These are phyloP conservation scores for Euphorbia schlechtendalii DNA, from an alignment of 441 rosid species.

Conservation along the genomic window DNA sequence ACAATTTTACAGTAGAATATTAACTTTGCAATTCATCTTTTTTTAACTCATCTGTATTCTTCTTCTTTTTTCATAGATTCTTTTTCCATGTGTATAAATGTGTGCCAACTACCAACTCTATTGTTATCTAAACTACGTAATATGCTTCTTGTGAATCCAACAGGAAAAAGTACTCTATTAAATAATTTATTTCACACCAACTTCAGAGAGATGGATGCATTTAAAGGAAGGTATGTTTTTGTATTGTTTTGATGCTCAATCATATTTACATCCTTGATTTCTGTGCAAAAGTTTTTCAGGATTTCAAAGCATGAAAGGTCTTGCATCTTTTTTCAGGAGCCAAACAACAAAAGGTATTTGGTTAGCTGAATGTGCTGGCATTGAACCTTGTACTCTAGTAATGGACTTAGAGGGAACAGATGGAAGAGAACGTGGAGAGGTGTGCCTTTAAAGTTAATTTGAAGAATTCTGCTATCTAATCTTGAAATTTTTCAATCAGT, in stretches of 20 bases:
- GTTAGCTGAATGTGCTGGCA: conserved; percentile 84
- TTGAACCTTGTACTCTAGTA: conserved; percentile 92
- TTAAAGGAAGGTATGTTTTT: conserved; percentile 74
- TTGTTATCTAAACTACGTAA: conserved; percentile 4
- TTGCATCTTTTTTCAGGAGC: conserved; percentile 47
- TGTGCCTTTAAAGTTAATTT: too few relatives aligned
- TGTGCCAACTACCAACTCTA: neutral
- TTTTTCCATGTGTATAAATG: too few relatives aligned
- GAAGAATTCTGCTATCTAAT: too few relatives aligned
- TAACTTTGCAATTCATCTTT: neutral
- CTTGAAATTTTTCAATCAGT: too few relatives aligned
- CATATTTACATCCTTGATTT: neutral
- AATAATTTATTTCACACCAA: conserved; percentile 87
- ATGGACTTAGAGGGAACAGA: conserved; percentile 99
- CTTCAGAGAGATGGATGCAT: conserved; percentile 99
- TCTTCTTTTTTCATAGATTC: too few relatives aligned
- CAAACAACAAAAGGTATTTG: conserved; percentile 99
- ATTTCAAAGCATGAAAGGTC: conserved; percentile 12
- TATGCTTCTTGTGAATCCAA: conserved; percentile 23
- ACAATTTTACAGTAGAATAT: neutral
- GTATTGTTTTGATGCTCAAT: conserved; percentile 1
- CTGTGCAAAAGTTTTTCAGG: neutral
- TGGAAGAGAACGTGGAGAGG: too few relatives aligned
- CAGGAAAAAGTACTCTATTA: conserved; percentile 97
- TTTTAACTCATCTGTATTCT: too few relatives aligned